A percentile compares a stretch with the other conserved stretches of the same genome.
Conservation (phyloP, 371 early-diverging fungal species). For the Umbelopsis sp. region DNA sequence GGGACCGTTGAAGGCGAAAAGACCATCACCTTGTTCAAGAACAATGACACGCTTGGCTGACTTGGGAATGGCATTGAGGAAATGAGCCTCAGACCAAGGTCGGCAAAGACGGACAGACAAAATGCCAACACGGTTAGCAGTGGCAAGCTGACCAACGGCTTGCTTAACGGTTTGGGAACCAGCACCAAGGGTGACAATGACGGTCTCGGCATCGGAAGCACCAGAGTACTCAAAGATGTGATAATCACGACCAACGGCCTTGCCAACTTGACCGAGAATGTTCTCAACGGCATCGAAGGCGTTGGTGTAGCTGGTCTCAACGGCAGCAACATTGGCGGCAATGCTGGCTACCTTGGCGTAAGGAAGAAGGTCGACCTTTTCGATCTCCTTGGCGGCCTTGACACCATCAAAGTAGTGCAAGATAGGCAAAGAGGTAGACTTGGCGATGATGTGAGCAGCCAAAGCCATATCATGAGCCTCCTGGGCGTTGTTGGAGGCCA, state of each 20-base stretch:
- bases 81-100: conserved; percentile 79
- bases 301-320: conserved; percentile 23
- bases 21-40: conserved; percentile 62
- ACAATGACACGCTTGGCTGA: conserved; percentile 60
- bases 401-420: conserved; percentile 78
- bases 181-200: conserved; percentile 76
- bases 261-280: conserved; percentile 54
- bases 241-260: conserved; percentile 58
- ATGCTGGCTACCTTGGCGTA: conserved; percentile 48
- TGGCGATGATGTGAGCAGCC: conserved; percentile 68
- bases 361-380: conserved; percentile 50
- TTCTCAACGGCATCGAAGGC: conserved; percentile 48
- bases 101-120: conserved; percentile 77
- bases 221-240: conserved; percentile 83
- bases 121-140: conserved; percentile 58
- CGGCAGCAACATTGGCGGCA: conserved; percentile 18
- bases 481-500: conserved; percentile 75
- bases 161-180: conserved; percentile 41
- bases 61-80: conserved; percentile 68
- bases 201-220: conserved; percentile 67
- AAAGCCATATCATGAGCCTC: conserved; percentile 82
- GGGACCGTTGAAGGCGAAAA: conserved; percentile 61
- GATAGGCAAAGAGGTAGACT: conserved; percentile 64
- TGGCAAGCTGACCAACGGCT: conserved; percentile 45
- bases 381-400: conserved; percentile 48